A percentile compares a stretch with the other conserved stretches of the same genome.
Evolutionary conservation across 805 yeast genomes (phyloP).

Genomic region (Candida methanosorbosa): DNA sequence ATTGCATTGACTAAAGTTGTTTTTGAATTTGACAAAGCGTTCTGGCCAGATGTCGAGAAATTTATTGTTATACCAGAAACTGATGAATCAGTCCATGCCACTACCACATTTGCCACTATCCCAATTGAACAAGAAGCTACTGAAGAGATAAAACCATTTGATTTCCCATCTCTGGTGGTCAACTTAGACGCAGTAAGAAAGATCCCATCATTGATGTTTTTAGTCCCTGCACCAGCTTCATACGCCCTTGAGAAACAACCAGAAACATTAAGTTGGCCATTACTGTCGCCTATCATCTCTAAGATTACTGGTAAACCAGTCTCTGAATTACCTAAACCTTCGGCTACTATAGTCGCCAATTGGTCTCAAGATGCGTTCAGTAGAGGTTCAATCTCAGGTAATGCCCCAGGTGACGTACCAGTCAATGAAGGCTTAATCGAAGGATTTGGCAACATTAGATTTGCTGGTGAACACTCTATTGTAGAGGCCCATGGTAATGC

Average conservation of each 20-base stretch:
- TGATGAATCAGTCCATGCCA: conserved; percentile 5
- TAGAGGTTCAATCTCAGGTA: conserved; percentile 39
- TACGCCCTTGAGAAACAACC: conserved; percentile 34
- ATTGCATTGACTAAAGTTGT: conserved; percentile 36
- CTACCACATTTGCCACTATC: neutral
- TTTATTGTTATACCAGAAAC: conserved; percentile 20
- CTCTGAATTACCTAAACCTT: conserved; percentile 17
- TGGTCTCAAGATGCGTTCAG: conserved; percentile 44
- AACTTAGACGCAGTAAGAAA: conserved; percentile 17
- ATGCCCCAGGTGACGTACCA: conserved; percentile 32
- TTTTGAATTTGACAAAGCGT: conserved; percentile 32
- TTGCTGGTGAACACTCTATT: conserved; percentile 49
- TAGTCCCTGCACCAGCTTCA: conserved; percentile 41
- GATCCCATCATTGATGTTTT: conserved; percentile 31
- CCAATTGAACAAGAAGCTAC: neutral
- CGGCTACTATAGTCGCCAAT: conserved; percentile 20
- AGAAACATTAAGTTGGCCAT: conserved; percentile 28
- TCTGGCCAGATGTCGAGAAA: conserved; percentile 32
- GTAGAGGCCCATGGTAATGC: conserved; percentile 46
- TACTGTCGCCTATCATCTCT: conserved; percentile 32
- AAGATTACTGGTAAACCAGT: conserved; percentile 14
- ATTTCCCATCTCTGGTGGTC: conserved; percentile 19
- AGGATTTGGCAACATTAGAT: conserved; percentile 31
- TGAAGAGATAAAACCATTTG: conserved; percentile 13
- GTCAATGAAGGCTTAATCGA: conserved; percentile 20